Evolutionary conservation across 2,329 filamentous ascomycete species (phyloP), one percentile per base, ranked within the genome.

Genomic region (Trichoderma pleuroti): DNA sequence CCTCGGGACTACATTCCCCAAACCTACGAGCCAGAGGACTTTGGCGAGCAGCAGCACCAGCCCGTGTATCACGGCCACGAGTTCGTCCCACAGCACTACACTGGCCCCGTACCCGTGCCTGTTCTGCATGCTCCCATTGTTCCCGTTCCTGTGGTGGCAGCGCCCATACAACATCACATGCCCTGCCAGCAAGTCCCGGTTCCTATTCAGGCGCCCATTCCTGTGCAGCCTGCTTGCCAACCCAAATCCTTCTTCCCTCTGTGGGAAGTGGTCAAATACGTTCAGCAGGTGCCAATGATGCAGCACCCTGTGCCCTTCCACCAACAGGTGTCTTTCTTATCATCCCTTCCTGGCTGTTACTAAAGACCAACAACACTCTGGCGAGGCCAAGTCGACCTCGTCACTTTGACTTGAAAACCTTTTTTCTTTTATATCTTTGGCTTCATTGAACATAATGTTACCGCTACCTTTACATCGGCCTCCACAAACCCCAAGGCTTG

Each of bases 191-290:
- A 79, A 62, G 72, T 75, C 46, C 74, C 74, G 11, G 65, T 77
- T 56, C 74, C 75, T 10, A 72, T 78, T 18, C 78, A 79, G 67
- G 80, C 83, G 32, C 78, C 79, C 8, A 77, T 82, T 59, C 79
- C 70, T 26, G 76, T 80, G 62, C 78, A 80, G 72, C 77, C 77
- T 68, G 75, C 77, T 65, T 84, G 82, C 74, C 78, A 79, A 71
- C 80, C 84, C 67, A 87, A 86, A 75, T 85, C 85, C 61, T 82
- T 81, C 74, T 81, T 86, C 70, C 83, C 84, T 10, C 81, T 85
- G 70, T 86, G 84, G 84, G 85, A 86, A 72, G 79, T 86, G 76
- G 81, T 87, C 70, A 84, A 84, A 78, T 86, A 86, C 77, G 83
- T 84, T 72, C 84, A 84, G 76, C 84, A 85, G 71, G 78, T 81